phyloP scores from a whole-genome alignment of 2,329 filamentous ascomycete genomes.

The Sporothrix inflata region DNA sequence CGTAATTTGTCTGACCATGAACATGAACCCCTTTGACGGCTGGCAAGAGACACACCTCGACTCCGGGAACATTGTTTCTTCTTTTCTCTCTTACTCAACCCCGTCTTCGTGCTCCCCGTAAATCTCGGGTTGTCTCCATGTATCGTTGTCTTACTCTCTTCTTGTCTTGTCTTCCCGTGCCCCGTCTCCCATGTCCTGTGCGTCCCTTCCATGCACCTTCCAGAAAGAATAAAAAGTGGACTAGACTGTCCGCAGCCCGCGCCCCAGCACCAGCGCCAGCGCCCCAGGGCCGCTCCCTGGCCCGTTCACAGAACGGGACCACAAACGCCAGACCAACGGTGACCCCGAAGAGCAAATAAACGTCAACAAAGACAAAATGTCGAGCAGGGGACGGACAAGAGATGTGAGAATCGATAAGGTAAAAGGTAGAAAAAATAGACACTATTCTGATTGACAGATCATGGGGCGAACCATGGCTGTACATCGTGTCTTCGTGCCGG shows the following conservation, averaged over 20 bases:
- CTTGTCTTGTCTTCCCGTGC: background rate
- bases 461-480: background rate
- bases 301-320: background rate
- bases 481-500: background rate
- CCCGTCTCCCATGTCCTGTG: background rate
- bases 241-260: background rate
- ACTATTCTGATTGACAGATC: background rate
- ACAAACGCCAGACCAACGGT: conserved; percentile 1
- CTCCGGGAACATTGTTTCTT: background rate
- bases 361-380: background rate
- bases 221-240: background rate
- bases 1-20: conserved; percentile 6
- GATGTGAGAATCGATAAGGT: background rate
- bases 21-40: background rate
- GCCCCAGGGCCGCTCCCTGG: background rate
- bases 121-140: background rate
- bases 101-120: background rate
- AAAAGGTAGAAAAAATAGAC: background rate
- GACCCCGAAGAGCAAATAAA: conserved; percentile 2
- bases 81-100: background rate
- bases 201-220: conserved; percentile 12
- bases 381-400: background rate
- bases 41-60: background rate
- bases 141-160: background rate
- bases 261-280: background rate